A percentile compares a stretch with the other conserved stretches of the same genome.
Evolutionary conservation across 2,329 filamentous ascomycete species (phyloP).

Genomic region (Akanthomyces uredinophilus): DNA sequence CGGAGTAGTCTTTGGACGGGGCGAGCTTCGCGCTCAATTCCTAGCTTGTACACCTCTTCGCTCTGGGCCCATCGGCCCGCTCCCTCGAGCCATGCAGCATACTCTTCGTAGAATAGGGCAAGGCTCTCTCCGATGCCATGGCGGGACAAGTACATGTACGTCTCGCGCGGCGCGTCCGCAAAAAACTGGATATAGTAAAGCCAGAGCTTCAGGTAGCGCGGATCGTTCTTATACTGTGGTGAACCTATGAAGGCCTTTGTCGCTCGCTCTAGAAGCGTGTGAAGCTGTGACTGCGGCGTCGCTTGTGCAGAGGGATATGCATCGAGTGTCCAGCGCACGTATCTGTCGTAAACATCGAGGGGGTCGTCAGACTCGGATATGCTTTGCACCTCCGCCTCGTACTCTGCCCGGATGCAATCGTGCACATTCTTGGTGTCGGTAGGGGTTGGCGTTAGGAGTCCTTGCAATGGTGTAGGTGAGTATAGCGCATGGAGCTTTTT

Average conservation of each 20-base stretch:
- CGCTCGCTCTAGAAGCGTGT: conserved; percentile 83
- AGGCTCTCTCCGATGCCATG: conserved; percentile 82
- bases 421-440: conserved; percentile 71
- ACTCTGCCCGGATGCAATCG: conserved; percentile 74
- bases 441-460: conserved; percentile 58
- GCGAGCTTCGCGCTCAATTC: conserved; percentile 81
- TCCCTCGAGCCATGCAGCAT: conserved; percentile 85
- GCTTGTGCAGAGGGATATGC: conserved; percentile 92
- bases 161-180: conserved; percentile 86
- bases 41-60: conserved; percentile 87
- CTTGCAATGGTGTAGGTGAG: conserved; percentile 59
- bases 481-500: conserved; percentile 81
- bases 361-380: conserved; percentile 90
- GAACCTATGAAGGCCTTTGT: conserved; percentile 86
- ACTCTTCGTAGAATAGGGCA: conserved; percentile 95
- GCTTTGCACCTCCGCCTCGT: conserved; percentile 73
- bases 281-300: conserved; percentile 83
- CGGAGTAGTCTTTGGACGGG: conserved; percentile 75
- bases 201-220: conserved; percentile 89
- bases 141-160: conserved; percentile 83
- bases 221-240: conserved; percentile 88
- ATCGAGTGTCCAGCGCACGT: conserved; percentile 94
- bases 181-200: conserved; percentile 90
- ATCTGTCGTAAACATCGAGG: conserved; percentile 90
- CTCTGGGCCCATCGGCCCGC: conserved; percentile 83